These are phyloP conservation scores for Phaseolus lunatus DNA, from an alignment of 306 rosid species.

Conservation along the genomic window DNA sequence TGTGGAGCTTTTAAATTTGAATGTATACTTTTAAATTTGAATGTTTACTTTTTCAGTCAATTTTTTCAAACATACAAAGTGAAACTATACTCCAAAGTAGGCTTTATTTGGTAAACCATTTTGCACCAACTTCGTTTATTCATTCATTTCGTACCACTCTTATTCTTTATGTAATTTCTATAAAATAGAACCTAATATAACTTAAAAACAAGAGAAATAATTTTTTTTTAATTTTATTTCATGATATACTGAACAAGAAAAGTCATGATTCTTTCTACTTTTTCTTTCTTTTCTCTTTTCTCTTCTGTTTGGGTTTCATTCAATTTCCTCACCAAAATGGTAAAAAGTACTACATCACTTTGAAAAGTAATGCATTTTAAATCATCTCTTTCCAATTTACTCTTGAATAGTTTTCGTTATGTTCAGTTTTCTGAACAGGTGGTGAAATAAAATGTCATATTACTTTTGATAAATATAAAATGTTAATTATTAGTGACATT, in stretches of 20 bases:
- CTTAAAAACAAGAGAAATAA: not conserved
- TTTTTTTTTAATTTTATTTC: not conserved
- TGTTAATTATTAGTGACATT: no score
- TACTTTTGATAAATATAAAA: no score
- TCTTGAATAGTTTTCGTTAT: not conserved
- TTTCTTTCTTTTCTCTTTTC: not conserved
- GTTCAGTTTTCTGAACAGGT: not conserved
- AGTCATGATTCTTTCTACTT: not conserved
- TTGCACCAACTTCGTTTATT: not conserved
- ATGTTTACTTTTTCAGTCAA: not conserved
- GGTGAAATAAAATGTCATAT: not conserved
- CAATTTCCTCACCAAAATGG: not conserved
- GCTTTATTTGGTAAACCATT: not conserved
- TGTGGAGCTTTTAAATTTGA: no score
- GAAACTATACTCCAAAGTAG: not conserved
- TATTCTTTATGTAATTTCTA: not conserved
- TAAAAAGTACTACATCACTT: not conserved
- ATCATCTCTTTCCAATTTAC: not conserved
- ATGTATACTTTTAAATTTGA: no score
- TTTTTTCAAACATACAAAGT: not conserved
- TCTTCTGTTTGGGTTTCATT: not conserved
- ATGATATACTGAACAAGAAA: not conserved
- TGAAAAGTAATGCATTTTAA: not conserved
- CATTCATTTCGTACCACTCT: not conserved
- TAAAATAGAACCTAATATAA: not conserved